These are phyloP conservation scores for Syncephalastrum sp. DNA, from an alignment of 371 early-diverging fungal species.

Conservation along the genomic window DNA sequence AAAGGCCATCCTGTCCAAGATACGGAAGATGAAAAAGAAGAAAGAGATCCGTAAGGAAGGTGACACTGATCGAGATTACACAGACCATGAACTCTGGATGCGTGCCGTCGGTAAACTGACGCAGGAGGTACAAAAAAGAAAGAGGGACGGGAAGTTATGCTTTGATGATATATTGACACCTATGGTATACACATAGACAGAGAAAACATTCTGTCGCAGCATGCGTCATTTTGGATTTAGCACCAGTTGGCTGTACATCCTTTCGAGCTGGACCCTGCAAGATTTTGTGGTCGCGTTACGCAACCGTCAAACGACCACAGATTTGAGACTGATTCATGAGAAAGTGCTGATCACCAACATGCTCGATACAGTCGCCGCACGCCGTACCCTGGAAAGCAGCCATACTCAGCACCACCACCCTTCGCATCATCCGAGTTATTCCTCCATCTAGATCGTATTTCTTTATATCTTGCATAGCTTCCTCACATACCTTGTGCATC, in stretches of 20 bases:
- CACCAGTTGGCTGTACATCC: constrained; percentile 24
- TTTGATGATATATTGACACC: not conserved
- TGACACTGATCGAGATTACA: not conserved
- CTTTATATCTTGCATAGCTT: no score
- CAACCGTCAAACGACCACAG: constrained; percentile 6
- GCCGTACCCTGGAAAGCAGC: not conserved
- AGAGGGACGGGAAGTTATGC: not conserved
- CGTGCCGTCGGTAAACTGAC: constrained; percentile 20
- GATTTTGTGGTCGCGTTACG: constrained; percentile 23
- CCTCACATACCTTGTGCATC: no score
- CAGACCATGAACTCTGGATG: constrained; percentile 19
- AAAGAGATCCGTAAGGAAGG: no score
- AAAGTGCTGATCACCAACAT: constrained; percentile 29
- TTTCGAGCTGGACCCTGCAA: constrained; percentile 22
- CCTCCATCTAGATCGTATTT: no score
- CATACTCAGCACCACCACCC: no score
- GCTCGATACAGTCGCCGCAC: constrained; percentile 19
- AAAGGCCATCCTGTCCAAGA: constrained; percentile 7
- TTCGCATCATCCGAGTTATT: no score
- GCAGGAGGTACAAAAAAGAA: constrained; percentile 15
- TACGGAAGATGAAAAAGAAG: not conserved
- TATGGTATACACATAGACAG: constrained; percentile 8
- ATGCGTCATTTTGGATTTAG: constrained; percentile 22
- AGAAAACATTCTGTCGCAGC: constrained; percentile 15
- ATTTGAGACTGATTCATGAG: constrained; percentile 28